These are phyloP conservation scores for Planoprotostelium fungivorum DNA, from an alignment of 78 protist genomes.

Conservation along the genomic window DNA sequence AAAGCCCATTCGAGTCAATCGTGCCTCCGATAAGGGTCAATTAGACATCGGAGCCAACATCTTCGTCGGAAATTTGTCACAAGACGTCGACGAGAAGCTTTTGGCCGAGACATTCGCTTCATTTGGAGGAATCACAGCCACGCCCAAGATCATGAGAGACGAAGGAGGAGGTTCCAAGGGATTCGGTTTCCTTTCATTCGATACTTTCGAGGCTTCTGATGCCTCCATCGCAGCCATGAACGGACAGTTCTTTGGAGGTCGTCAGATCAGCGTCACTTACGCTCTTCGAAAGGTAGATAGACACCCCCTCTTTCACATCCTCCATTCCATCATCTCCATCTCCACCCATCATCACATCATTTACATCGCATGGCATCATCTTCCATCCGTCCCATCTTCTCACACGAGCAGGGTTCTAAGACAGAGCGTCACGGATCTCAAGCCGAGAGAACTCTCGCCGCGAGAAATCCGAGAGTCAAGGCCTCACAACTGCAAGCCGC, in stretches of 20 bases:
- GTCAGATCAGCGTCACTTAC: conserved; percentile 59
- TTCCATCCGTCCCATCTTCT: background rate
- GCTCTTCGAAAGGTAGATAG: conserved; percentile 69
- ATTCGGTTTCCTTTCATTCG: conserved; percentile 93
- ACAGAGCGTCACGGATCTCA: conserved; percentile 53
- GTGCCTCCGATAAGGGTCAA: conserved; percentile 50
- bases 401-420: background rate
- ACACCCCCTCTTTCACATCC: too few relatives aligned
- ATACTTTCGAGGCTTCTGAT: conserved; percentile 82
- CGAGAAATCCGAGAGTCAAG: conserved; percentile 21
- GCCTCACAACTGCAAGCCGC: background rate
- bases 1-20: conserved; percentile 86
- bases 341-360: background rate
- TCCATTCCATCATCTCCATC: conserved; percentile 3
- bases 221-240: conserved; percentile 80
- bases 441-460: conserved; percentile 61
- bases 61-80: conserved; percentile 93
- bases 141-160: conserved; percentile 94
- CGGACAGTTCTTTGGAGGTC: conserved; percentile 68
- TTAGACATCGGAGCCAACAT: conserved; percentile 91
- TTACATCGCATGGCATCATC: background rate
- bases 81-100: conserved; percentile 94
- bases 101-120: conserved; percentile 93
- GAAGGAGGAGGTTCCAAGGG: conserved; percentile 90
- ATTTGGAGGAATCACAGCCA: conserved; percentile 85